Evolutionary conservation across 2,329 filamentous ascomycete species (phyloP), one percentile per base, ranked within the genome.

Genomic region (Botrytis galanthina): DNA sequence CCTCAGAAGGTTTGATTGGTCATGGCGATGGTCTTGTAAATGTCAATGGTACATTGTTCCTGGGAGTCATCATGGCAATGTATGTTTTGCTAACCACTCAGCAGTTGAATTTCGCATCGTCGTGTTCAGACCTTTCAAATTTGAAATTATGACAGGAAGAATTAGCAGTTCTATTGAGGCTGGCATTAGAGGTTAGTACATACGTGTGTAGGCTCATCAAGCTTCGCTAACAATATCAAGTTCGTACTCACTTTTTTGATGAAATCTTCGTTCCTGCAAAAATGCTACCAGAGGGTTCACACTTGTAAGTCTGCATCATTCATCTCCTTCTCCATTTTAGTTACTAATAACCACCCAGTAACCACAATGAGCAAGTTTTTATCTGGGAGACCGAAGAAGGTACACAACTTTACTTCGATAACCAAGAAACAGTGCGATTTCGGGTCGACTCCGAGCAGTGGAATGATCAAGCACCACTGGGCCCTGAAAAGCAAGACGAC

Each of bases 91-190:
- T 77, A 54, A 76, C 68, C 48, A 71, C 37, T n/a, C 29, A 42
- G 39, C 35, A 96, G 95, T 97, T 68, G 94, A 97, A 81, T 99
- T 98, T 80, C 92, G 94, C 35, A 87, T 99, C 80, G 87, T 98
- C 29, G 94, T 99, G 44, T 99, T 98, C 82, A 91, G 96, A 37
- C 96, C 96, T 0, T 98, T 98, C 85, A 97, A 97, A 81, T 93
- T 94, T 66, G 96, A 99, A 82, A 93, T 98, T 74, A 87, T 99
- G 79, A 86, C 93, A 62, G 96, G 93, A 26, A 91, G 90, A 76
- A 98, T 99, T 82, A 91, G 91, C 76, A 91, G 90, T 76, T 91
- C 91, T 51, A 91, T 88, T 1, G 86, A 90, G 12, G 85, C 90
- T 2, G 94, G 93, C 54, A 93, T 97, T 79, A 89, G 90, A 79